A percentile compares a stretch with the other conserved stretches of the same genome.
Conservation (phyloP, 1,139 yeast genomes). For the Blastobotrys buckinghamii region DNA sequence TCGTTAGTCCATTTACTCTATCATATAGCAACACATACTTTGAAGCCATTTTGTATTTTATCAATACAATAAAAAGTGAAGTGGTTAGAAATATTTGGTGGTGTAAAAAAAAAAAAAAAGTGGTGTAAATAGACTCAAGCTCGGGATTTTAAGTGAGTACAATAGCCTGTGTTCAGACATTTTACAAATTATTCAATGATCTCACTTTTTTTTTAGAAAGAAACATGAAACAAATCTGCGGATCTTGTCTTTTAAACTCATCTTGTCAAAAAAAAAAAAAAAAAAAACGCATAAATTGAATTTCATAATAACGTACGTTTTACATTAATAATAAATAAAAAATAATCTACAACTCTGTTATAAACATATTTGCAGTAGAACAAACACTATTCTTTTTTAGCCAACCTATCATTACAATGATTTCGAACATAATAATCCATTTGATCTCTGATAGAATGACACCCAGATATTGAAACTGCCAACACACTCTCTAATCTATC, state of each 20-base stretch:
- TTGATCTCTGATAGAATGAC: constrained; percentile 70
- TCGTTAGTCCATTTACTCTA: neutral
- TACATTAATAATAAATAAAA: neutral
- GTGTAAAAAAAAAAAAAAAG: neutral
- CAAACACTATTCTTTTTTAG: constrained; percentile 21
- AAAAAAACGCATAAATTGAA: neutral
- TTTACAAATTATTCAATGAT: neutral
- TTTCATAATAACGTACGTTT: neutral
- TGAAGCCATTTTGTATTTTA: neutral
- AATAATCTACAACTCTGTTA: neutral
- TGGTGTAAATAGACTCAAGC: no score
- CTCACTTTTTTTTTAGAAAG: no score
- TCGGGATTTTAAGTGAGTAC: no score
- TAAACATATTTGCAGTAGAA: neutral
- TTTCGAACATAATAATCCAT: constrained; percentile 82
- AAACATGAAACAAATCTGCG: neutral
- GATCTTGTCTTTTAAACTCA: no score
- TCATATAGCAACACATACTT: neutral
- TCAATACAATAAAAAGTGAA: neutral
- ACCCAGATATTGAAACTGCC: constrained; percentile 87
- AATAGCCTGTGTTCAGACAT: no score
- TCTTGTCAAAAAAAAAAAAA: no score
- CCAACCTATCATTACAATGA: constrained; percentile 51
- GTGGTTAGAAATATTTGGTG: neutral
- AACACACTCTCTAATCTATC: constrained; percentile 72